These are phyloP conservation scores for Penicillium sp. DNA, from an alignment of 2,329 filamentous ascomycete species.

Conservation along the genomic window DNA sequence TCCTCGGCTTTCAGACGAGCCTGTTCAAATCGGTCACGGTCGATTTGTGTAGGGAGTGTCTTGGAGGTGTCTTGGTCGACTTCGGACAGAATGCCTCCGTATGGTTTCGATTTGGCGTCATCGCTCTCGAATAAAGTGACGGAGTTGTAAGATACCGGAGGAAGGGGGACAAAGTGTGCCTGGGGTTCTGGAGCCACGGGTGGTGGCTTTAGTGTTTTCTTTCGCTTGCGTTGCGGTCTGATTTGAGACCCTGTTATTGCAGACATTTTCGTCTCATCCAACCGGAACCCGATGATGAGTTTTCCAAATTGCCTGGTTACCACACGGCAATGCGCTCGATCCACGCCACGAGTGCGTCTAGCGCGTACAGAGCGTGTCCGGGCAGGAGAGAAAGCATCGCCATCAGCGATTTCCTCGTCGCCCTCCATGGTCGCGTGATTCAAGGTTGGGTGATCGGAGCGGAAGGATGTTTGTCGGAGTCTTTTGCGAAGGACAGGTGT, in stretches of 20 bases:
- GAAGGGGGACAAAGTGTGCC: conserved; percentile 61
- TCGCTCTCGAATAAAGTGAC: conserved; percentile 90
- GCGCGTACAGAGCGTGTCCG: conserved; percentile 62
- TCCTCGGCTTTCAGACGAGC: conserved; percentile 89
- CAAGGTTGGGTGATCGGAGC: conserved; percentile 23
- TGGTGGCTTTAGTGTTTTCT: conserved; percentile 44
- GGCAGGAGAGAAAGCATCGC: conserved; percentile 21
- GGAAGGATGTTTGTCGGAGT: conserved; percentile 35
- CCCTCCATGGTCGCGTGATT: conserved; percentile 23
- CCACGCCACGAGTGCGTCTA: conserved; percentile 51
- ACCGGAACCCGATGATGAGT: conserved; percentile 59
- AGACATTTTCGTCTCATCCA: conserved; percentile 59
- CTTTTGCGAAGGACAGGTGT: conserved; percentile 51
- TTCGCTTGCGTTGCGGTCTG: conserved; percentile 57
- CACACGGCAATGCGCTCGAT: conserved; percentile 42
- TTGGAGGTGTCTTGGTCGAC: conserved; percentile 86
- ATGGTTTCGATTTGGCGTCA: conserved; percentile 87
- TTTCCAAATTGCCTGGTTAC: conserved; percentile 45
- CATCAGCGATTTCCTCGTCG: conserved; percentile 14
- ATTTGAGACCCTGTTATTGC: conserved; percentile 60
- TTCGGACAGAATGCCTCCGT: conserved; percentile 88
- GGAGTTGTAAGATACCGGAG: conserved; percentile 66
- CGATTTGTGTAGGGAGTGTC: conserved; percentile 75
- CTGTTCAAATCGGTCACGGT: conserved; percentile 83
- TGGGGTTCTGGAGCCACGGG: conserved; percentile 45